These are phyloP conservation scores for Climacium dendroides DNA, from an alignment of 225 moss, liverwort and hornwort genomes.

Conservation along the genomic window DNA sequence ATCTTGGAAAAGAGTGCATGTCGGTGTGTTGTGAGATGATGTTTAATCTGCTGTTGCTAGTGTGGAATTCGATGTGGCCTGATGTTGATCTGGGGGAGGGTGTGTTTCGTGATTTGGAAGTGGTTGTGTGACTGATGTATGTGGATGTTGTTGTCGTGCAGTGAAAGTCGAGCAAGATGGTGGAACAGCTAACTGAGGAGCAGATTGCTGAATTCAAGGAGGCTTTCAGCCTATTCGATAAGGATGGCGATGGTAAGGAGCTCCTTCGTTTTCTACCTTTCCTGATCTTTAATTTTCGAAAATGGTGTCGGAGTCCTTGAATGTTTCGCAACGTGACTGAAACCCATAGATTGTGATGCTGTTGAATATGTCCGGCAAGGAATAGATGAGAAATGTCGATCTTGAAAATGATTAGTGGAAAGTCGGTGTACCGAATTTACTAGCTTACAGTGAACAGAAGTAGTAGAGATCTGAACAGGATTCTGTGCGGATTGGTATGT, in stretches of 20 bases:
- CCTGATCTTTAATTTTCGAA: neutral
- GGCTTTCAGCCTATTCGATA: slow-evolving; percentile 84
- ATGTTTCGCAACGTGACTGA: neutral
- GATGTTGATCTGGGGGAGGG: neutral
- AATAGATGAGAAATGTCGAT: neutral
- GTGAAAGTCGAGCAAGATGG: slow-evolving; percentile 44
- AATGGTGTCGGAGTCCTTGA: neutral
- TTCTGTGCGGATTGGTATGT: neutral
- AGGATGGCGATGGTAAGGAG: slow-evolving; percentile 73
- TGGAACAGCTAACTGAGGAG: slow-evolving; percentile 79
- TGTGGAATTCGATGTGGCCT: neutral
- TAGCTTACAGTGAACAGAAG: neutral
- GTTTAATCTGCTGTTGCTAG: neutral
- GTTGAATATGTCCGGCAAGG: neutral
- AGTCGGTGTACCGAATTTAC: neutral
- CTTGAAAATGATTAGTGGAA: no score
- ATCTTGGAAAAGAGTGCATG: neutral
- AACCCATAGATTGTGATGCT: neutral
- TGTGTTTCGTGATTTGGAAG: neutral
- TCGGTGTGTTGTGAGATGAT: neutral
- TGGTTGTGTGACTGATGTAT: neutral
- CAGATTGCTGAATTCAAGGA: slow-evolving; percentile 95
- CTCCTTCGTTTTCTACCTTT: neutral
- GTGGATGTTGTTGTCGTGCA: neutral
- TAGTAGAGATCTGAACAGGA: neutral